A percentile compares a stretch with the other conserved stretches of the same genome.
phyloP scores from a whole-genome alignment of 2,329 filamentous ascomycete genomes.

The Diplodia intermedia region DNA sequence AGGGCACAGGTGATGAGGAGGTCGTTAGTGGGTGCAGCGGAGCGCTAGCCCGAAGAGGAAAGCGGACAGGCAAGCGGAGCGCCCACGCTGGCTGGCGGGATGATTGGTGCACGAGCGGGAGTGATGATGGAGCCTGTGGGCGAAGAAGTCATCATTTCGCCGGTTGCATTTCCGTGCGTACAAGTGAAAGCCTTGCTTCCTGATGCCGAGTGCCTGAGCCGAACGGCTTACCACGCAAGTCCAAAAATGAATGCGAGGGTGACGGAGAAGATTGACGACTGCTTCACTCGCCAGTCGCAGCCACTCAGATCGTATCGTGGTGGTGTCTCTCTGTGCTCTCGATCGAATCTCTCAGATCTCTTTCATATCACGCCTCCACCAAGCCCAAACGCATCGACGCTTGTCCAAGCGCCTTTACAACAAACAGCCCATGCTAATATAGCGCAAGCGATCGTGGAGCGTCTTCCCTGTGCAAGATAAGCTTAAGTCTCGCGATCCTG shows the following conservation, averaged over 20 bases:
- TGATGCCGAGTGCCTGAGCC: background rate
- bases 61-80: background rate
- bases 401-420: background rate
- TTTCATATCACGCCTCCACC: background rate
- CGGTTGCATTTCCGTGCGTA: background rate
- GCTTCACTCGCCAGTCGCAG: background rate
- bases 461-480: background rate
- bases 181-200: background rate
- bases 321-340: background rate
- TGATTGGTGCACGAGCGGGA: background rate
- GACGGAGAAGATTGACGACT: background rate
- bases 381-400: background rate
- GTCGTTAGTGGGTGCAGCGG: background rate
- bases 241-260: background rate
- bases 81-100: no score
- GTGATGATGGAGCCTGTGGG: background rate
- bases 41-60: background rate
- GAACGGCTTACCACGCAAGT: background rate
- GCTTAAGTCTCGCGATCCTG: background rate
- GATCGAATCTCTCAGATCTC: background rate
- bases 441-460: background rate
- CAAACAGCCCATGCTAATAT: background rate
- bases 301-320: background rate
- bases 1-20: background rate
- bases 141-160: background rate